phyloP scores from a whole-genome alignment of 306 rosid genomes.

The Vachellia pachyceras region DNA sequence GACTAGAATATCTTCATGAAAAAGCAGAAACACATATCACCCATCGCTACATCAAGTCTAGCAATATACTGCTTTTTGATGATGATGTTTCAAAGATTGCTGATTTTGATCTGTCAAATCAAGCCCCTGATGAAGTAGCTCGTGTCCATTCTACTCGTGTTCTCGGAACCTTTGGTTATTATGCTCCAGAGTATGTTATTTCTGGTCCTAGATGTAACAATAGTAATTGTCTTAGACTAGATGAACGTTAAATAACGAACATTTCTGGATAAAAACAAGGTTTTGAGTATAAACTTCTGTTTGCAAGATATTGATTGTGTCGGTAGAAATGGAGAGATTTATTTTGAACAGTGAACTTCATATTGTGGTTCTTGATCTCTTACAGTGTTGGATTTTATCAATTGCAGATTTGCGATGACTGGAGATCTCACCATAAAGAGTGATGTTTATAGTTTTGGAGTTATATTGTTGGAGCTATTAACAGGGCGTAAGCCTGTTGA shows the following conservation, averaged over 20 bases:
- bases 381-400: slow-evolving; percentile 19
- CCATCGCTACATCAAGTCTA: slow-evolving; percentile 87
- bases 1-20: slow-evolving; percentile 83
- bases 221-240: background rate
- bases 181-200: slow-evolving; percentile 86
- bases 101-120: slow-evolving; percentile 83
- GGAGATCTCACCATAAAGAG: slow-evolving; percentile 74
- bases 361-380: slow-evolving; percentile 15
- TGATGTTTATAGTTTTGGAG: slow-evolving; percentile 89
- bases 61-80: slow-evolving; percentile 76
- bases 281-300: background rate
- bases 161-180: slow-evolving; percentile 89
- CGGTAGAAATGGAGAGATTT: slow-evolving; percentile 7
- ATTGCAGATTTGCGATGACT: slow-evolving; percentile 83
- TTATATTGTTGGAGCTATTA: slow-evolving; percentile 73
- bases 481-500: slow-evolving; percentile 88
- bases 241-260: background rate
- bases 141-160: slow-evolving; percentile 94
- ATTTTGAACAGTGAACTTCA: background rate
- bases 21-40: slow-evolving; percentile 69
- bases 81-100: slow-evolving; percentile 76
- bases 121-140: slow-evolving; percentile 83
- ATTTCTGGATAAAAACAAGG: background rate
- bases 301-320: background rate
- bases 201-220: background rate